Evolutionary conservation across 208 protist genomes (phyloP).

Genomic region (Trypanosoma grayi): DNA sequence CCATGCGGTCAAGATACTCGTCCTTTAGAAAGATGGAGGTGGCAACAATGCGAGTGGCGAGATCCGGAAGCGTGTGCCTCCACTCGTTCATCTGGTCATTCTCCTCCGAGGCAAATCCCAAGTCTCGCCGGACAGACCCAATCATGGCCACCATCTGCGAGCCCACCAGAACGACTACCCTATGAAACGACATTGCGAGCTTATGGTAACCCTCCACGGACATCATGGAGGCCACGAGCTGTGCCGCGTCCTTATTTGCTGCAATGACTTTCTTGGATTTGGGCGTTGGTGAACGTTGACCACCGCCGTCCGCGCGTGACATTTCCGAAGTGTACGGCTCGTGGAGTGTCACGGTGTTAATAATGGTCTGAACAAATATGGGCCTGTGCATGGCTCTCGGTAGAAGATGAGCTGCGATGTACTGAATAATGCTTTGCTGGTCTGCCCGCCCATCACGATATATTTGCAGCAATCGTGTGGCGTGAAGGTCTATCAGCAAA

Average conservation of each 20-base stretch:
- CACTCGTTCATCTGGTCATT: not conserved
- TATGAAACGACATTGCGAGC: slow-evolving; percentile 26
- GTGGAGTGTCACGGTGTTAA: slow-evolving; percentile 19
- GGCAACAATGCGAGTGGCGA: slow-evolving; percentile 63
- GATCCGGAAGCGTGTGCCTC: slow-evolving; percentile 36
- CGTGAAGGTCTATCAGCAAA: slow-evolving; percentile 27
- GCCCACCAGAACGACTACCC: slow-evolving; percentile 21
- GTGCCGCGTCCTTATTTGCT: slow-evolving; percentile 16
- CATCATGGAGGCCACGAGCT: slow-evolving; percentile 26
- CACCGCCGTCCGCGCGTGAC: not conserved
- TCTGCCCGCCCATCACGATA: slow-evolving; percentile 14
- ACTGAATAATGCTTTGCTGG: slow-evolving; percentile 18
- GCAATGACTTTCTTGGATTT: slow-evolving; percentile 1
- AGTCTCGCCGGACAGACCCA: slow-evolving; percentile 3
- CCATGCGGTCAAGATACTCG: slow-evolving; percentile 86
- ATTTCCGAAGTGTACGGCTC: slow-evolving; percentile 4
- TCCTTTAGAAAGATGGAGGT: slow-evolving; percentile 76
- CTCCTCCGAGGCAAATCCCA: not conserved
- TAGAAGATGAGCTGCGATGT: slow-evolving; percentile 23
- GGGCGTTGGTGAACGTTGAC: not conserved
- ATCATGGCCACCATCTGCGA: slow-evolving; percentile 18
- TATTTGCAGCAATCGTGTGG: slow-evolving; percentile 26
- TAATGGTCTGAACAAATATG: slow-evolving; percentile 21
- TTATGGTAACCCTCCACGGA: slow-evolving; percentile 27
- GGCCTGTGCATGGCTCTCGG: slow-evolving; percentile 16